These are phyloP conservation scores for Fusarium veterinarium DNA, from an alignment of 2,329 filamentous ascomycete species.

Conservation along the genomic window DNA sequence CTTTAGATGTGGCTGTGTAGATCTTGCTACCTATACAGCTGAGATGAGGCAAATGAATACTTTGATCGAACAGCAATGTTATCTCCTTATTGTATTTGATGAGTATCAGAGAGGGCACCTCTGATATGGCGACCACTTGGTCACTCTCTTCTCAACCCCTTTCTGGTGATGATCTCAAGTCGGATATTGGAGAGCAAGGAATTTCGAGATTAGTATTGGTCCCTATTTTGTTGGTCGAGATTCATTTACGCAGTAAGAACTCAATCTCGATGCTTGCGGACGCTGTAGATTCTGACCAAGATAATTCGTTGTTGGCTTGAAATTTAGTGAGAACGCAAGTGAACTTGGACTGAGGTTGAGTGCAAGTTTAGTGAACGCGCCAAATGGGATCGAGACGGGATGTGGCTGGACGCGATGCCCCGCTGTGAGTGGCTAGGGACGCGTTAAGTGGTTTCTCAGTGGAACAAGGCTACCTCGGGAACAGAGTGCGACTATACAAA, in stretches of 20 bases:
- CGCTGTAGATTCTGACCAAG: background rate
- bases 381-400: slow-evolving; percentile 6
- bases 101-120: background rate
- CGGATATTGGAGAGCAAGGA: background rate
- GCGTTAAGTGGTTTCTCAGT: slow-evolving; percentile 45
- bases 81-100: background rate
- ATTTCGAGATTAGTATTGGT: background rate
- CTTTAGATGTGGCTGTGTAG: background rate
- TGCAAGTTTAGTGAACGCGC: slow-evolving; percentile 37
- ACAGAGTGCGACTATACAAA: background rate
- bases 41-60: background rate
- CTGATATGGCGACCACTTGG: slow-evolving; percentile 34
- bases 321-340: slow-evolving; percentile 5
- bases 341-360: slow-evolving; percentile 14
- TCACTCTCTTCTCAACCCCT: slow-evolving; percentile 15
- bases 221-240: background rate
- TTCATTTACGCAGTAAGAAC: background rate
- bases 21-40: background rate
- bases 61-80: background rate
- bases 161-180: background rate
- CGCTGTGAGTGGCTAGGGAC: slow-evolving; percentile 40
- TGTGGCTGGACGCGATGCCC: slow-evolving; percentile 44
- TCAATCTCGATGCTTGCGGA: background rate
- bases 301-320: slow-evolving; percentile 5
- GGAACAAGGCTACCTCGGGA: background rate